Percentiles rank a stretch among this genome's conserved stretches.
Conservation (phyloP, 805 yeast genomes). For the Clavispora santaluciae region DNA sequence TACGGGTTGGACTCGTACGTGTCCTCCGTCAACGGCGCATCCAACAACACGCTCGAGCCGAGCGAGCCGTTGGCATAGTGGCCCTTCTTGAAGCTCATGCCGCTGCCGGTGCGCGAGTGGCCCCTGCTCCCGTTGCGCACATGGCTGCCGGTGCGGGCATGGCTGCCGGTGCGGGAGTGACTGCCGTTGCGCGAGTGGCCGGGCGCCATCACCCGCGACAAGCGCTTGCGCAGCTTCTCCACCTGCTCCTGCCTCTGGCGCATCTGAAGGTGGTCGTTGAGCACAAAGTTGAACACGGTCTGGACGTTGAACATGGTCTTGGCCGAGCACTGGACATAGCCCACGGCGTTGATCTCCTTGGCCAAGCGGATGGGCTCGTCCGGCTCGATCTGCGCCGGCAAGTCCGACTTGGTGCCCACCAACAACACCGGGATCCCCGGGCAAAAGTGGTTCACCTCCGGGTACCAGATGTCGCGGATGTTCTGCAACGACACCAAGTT, state of each 20-base stretch:
- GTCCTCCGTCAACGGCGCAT: constrained; percentile 40
- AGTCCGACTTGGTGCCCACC: constrained; percentile 80
- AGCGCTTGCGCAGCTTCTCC: constrained; percentile 32
- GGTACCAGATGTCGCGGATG: constrained; percentile 79
- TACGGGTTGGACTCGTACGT: constrained; percentile 32
- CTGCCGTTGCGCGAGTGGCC: constrained; percentile 7
- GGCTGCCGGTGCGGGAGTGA: constrained; percentile 4
- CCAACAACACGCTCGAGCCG: constrained; percentile 32
- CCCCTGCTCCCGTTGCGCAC: constrained; percentile 19
- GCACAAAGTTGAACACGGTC: constrained; percentile 63
- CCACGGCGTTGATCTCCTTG: constrained; percentile 57
- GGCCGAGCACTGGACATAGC: constrained; percentile 78
- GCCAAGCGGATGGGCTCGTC: constrained; percentile 53
- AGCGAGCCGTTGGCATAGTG: constrained; percentile 36
- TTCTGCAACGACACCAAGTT: constrained; percentile 60
- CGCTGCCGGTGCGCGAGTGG: constrained; percentile 16
- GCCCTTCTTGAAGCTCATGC: constrained; percentile 22
- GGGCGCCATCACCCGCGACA: constrained; percentile 28
- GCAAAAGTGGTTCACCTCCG: constrained; percentile 80
- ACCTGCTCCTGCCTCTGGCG: constrained; percentile 31
- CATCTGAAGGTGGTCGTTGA: constrained; percentile 39
- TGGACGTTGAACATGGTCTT: constrained; percentile 60
- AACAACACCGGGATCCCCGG: constrained; percentile 72
- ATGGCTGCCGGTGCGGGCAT: constrained; percentile 8
- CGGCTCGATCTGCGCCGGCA: constrained; percentile 34